These are phyloP conservation scores for Anethum foeniculum DNA, from an alignment of 140 eudicot genomes.

Conservation along the genomic window DNA sequence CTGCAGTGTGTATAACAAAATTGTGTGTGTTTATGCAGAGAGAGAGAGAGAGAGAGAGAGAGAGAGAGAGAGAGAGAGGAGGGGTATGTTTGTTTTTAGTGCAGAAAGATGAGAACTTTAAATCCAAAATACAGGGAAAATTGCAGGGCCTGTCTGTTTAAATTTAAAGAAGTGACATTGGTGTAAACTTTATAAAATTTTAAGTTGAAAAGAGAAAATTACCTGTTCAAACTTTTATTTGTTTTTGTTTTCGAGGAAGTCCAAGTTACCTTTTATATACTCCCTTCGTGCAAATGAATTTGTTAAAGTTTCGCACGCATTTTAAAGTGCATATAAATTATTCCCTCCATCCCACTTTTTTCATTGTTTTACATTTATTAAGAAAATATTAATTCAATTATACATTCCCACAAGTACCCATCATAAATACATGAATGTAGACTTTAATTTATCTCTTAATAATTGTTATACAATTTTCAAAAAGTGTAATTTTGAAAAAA, in stretches of 20 bases:
- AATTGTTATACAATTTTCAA: too few relatives aligned
- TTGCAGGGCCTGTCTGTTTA: not conserved
- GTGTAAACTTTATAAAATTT: not conserved
- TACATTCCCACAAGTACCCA: too few relatives aligned
- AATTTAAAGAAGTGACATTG: not conserved
- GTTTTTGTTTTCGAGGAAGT: not conserved
- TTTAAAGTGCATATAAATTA: too few relatives aligned
- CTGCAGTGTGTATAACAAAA: not conserved
- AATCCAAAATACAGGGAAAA: not conserved
- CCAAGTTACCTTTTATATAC: too few relatives aligned
- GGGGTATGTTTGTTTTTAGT: not conserved
- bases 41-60: not conserved
- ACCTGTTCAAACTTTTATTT: not conserved
- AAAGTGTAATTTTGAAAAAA: too few relatives aligned
- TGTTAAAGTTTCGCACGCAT: too few relatives aligned
- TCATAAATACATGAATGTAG: too few relatives aligned
- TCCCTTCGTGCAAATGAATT: too few relatives aligned
- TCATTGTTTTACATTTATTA: too few relatives aligned
- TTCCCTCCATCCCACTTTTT: too few relatives aligned
- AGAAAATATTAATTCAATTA: too few relatives aligned
- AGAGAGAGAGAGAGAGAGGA: not conserved
- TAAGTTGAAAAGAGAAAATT: not conserved
- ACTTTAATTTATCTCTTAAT: too few relatives aligned
- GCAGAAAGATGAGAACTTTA: not conserved
- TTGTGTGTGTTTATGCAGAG: not conserved